These are phyloP conservation scores for Fusarium pininemorale DNA, from an alignment of 2,329 filamentous ascomycete genomes.

Conservation along the genomic window DNA sequence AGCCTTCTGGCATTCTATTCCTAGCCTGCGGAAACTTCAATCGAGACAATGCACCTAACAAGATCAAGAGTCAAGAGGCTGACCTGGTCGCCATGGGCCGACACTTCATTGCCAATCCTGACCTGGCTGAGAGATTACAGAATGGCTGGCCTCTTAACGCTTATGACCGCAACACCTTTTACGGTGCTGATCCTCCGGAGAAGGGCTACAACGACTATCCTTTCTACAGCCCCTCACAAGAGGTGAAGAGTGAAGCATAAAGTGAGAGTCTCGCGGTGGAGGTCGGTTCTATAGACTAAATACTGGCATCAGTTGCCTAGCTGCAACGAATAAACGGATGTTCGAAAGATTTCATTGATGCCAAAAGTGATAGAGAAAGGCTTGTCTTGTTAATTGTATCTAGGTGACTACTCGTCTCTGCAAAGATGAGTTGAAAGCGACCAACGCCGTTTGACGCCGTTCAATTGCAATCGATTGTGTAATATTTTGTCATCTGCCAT, in stretches of 20 bases:
- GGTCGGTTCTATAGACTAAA: neutral
- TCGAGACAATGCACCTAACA: constrained; percentile 24
- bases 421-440: neutral
- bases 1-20: constrained; percentile 53
- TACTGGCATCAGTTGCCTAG: neutral
- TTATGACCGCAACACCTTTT: constrained; percentile 54
- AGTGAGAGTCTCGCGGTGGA: neutral
- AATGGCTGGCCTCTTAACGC: constrained; percentile 48
- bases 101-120: constrained; percentile 48
- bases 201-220: constrained; percentile 44
- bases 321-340: neutral
- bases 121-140: constrained; percentile 50
- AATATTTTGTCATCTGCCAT: rapidly evolving
- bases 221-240: constrained; percentile 3
- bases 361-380: neutral
- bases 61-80: constrained; percentile 47
- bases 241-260: neutral
- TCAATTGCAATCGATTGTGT: rapidly evolving
- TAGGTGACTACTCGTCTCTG: neutral
- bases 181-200: constrained; percentile 40
- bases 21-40: constrained; percentile 59
- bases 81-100: constrained; percentile 45
- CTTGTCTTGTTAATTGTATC: neutral
- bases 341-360: rapidly evolving
- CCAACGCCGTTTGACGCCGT: neutral